Conservation (phyloP, 2,329 filamentous ascomycete genomes). For the Trichoderma arundinaceum region DNA sequence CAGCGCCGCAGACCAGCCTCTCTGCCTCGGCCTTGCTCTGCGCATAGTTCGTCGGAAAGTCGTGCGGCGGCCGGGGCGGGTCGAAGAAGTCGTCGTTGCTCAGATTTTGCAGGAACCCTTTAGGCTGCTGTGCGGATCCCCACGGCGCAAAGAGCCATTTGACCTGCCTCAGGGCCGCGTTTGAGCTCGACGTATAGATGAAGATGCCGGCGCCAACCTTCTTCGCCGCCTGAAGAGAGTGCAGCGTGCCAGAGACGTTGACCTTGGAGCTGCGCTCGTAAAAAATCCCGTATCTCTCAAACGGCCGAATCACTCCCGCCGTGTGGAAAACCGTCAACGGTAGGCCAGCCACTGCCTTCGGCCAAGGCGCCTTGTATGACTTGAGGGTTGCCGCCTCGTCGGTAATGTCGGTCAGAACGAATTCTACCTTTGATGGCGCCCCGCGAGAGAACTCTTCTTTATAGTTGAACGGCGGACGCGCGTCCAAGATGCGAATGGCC, state of each 20-base stretch:
- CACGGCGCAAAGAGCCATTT: constrained; percentile 53
- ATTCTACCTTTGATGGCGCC: constrained; percentile 47
- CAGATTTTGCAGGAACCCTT: constrained; percentile 52
- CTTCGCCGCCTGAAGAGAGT: constrained; percentile 55
- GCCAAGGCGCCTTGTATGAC: constrained; percentile 58
- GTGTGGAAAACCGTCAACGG: constrained; percentile 64
- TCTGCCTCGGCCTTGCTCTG: constrained; percentile 59
- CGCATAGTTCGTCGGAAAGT: constrained; percentile 59
- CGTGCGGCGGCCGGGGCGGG: constrained; percentile 47
- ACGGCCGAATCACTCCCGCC: constrained; percentile 59
- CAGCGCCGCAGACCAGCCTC: constrained; percentile 53
- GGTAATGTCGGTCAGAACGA: constrained; percentile 57
- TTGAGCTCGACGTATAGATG: constrained; percentile 58
- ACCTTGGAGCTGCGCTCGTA: constrained; percentile 54
- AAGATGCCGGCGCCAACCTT: constrained; percentile 55
- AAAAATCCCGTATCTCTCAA: constrained; percentile 53
- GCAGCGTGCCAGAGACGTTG: constrained; percentile 57
- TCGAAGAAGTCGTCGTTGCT: constrained; percentile 52
- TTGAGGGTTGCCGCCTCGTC: constrained; percentile 49
- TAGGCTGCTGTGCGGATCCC: constrained; percentile 43
- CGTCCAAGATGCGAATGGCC: constrained; percentile 61
- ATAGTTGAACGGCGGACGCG: constrained; percentile 51
- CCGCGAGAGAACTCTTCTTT: constrained; percentile 50
- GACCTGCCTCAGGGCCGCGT: constrained; percentile 49
- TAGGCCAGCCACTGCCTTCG: constrained; percentile 45